Percentiles rank a stretch among this genome's conserved stretches.
Conservation (phyloP, 305 asterid genomes). For the Withania somnifera region DNA sequence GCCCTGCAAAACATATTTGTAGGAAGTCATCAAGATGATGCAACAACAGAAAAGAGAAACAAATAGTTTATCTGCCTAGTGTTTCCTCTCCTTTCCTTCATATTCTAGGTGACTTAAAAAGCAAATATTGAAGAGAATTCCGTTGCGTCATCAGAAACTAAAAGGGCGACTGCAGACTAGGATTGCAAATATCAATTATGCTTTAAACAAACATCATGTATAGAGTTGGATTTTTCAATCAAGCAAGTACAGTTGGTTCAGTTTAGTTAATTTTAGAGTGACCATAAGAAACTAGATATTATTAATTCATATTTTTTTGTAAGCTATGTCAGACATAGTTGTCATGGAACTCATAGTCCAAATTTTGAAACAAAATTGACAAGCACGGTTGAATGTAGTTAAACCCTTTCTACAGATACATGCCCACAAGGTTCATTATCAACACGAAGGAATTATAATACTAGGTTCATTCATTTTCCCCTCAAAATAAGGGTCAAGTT, state of each 20-base stretch:
- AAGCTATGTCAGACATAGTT: background rate
- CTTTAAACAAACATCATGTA: background rate
- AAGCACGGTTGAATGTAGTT: background rate
- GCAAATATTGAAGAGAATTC: background rate
- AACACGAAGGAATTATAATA: too few species aligned
- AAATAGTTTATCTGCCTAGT: background rate
- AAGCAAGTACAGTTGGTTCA: background rate
- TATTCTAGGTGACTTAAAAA: background rate
- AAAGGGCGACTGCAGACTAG: background rate
- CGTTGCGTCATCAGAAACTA: background rate
- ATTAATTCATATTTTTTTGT: background rate
- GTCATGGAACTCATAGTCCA: background rate
- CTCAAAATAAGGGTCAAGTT: background rate
- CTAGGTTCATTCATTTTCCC: too few species aligned
- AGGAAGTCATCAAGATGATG: background rate
- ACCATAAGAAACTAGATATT: background rate
- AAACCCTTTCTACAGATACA: too few species aligned
- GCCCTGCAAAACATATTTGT: conserved; percentile 38
- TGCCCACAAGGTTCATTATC: too few species aligned
- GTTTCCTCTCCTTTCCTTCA: background rate
- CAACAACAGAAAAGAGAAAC: background rate
- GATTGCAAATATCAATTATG: background rate
- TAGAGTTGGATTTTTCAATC: background rate
- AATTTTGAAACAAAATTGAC: background rate
- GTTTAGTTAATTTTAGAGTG: background rate